Conservation (phyloP, 495 filamentous ascomycete genomes). For the Daldinia vernicosa region DNA sequence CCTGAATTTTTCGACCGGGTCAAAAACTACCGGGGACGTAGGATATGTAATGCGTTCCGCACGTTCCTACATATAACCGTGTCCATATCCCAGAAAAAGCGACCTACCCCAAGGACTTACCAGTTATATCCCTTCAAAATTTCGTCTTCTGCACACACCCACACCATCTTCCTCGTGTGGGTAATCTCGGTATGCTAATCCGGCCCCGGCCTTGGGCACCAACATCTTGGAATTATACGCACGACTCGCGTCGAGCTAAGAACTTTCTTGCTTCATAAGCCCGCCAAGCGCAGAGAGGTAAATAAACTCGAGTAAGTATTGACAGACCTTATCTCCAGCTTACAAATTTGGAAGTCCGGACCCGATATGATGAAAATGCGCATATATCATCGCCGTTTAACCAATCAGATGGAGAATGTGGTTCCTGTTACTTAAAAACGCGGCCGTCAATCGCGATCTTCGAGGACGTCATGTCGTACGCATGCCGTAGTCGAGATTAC, state of each 20-base stretch:
- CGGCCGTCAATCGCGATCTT: conserved; percentile 17
- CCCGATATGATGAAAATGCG: conserved; percentile 16
- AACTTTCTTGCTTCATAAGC: conserved; percentile 17
- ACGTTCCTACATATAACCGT: conserved; percentile 11
- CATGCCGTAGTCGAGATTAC: conserved; percentile 9
- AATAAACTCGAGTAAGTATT: not conserved
- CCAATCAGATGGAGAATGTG: conserved; percentile 30
- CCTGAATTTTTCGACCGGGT: conserved; percentile 17
- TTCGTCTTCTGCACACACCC: conserved; percentile 19
- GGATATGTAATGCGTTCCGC: conserved; percentile 11
- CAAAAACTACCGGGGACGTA: conserved; percentile 4
- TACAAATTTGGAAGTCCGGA: conserved; percentile 10
- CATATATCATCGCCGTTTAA: not conserved
- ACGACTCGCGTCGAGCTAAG: conserved; percentile 2
- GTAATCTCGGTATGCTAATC: conserved; percentile 12
- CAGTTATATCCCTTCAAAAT: conserved; percentile 3
- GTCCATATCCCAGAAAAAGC: not conserved
- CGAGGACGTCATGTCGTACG: conserved; percentile 19
- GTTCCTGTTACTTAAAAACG: conserved; percentile 37
- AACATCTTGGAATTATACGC: conserved; percentile 17
- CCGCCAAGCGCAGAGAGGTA: not conserved
- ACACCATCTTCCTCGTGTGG: conserved; percentile 10
- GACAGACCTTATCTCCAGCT: conserved; percentile 8
- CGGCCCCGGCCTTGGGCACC: conserved; percentile 22
- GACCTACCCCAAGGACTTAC: conserved; percentile 13